Percentiles rank a stretch among this genome's conserved stretches.
phyloP scores from a whole-genome alignment of 495 filamentous ascomycete genomes.

The Penicillium parvum region DNA sequence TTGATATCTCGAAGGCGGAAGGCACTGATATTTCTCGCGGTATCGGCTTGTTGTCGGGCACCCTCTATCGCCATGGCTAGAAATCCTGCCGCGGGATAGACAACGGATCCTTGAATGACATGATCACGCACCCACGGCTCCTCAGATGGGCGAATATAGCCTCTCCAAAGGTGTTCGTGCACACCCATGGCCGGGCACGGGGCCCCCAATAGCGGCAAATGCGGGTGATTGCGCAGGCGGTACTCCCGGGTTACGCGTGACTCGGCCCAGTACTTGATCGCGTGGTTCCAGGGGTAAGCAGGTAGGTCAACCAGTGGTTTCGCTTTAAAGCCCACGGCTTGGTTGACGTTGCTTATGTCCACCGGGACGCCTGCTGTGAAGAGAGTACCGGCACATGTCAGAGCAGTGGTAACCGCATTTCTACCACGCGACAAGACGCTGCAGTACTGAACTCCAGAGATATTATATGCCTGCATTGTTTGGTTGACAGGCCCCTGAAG shows the following conservation, averaged over 20 bases:
- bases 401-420: constrained; percentile 27
- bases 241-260: constrained; percentile 39
- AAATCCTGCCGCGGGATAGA: neutral
- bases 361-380: constrained; percentile 29
- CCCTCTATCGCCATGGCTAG: neutral
- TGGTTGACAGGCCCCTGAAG: constrained; percentile 57
- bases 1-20: neutral
- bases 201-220: constrained; percentile 42
- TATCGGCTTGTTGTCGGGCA: neutral
- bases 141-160: neutral
- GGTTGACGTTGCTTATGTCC: constrained; percentile 21
- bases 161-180: neutral
- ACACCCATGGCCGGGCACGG: too few species aligned
- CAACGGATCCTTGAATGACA: neutral
- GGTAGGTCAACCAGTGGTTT: constrained; percentile 35
- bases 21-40: neutral
- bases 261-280: constrained; percentile 33
- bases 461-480: constrained; percentile 40
- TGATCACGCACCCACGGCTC: neutral
- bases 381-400: constrained; percentile 33
- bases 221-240: constrained; percentile 20
- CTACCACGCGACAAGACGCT: constrained; percentile 29
- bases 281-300: constrained; percentile 44
- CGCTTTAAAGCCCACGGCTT: constrained; percentile 7
- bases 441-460: constrained; percentile 31